Evolutionary conservation across 139 green algal species (phyloP).

Genomic region (Coelastrella sp.): DNA sequence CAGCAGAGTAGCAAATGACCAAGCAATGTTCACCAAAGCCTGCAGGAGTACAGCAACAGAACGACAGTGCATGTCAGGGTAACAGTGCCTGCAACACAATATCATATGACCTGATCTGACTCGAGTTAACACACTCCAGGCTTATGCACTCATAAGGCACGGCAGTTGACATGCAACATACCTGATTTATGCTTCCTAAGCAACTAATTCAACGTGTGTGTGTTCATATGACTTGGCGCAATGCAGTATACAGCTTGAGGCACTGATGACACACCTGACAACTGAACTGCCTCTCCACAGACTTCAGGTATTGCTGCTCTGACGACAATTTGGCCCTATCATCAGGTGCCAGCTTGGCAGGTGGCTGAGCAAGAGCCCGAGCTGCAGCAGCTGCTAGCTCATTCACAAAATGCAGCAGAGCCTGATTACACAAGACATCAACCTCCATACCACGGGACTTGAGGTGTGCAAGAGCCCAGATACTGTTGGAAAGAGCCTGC

Average conservation of each 20-base stretch:
- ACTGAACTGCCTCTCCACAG: conserved; percentile 61
- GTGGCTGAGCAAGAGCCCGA: conserved; percentile 49
- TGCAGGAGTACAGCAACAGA: conserved; percentile 39
- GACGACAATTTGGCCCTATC: conserved; percentile 7
- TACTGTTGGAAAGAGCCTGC: conserved; percentile 71
- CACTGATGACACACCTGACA: conserved; percentile 51
- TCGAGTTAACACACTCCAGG: too few relatives aligned
- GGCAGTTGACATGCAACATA: too few relatives aligned
- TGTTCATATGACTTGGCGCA: too few relatives aligned
- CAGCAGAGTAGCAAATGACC: conserved; percentile 64
- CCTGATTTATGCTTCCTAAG: too few relatives aligned
- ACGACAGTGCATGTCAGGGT: too few relatives aligned
- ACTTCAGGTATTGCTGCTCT: conserved; percentile 50
- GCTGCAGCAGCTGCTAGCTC: conserved; percentile 51
- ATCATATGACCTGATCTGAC: too few relatives aligned
- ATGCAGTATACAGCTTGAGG: not conserved
- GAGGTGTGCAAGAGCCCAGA: conserved; percentile 70
- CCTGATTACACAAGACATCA: conserved; percentile 45
- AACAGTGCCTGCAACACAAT: too few relatives aligned
- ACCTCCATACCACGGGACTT: conserved; percentile 57
- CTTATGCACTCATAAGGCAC: too few relatives aligned
- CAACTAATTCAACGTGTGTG: too few relatives aligned
- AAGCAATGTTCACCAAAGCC: conserved; percentile 75
- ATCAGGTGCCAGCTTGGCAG: conserved; percentile 43
- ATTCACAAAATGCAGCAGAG: conserved; percentile 54